Base-by-base conservation (phyloP, 2,329 filamentous ascomycete species). In the Neurospora sp. region DNA sequence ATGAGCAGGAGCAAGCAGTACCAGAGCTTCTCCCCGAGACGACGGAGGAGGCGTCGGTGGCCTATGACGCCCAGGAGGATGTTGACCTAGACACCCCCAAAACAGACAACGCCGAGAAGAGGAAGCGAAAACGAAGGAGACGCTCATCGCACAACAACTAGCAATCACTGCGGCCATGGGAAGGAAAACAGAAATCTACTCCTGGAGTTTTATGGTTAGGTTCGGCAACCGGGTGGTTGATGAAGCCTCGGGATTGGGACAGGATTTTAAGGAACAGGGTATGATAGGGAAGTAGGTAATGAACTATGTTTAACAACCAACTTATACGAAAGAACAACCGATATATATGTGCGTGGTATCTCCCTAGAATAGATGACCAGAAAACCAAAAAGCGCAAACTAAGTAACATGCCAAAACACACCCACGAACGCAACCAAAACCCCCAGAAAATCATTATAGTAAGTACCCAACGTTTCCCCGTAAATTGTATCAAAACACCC, bases 401-500 rank as follows among this genome's bases (percentile, higher is more conserved):
- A 13, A 23, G 28, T 36, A 15, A 62, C 46, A 62, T 62, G 52
- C 52, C 52, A 33, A 46, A 33, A 62, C 28, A 62, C 23, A 33
- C 52, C 23, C 8, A 23, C 38, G 10, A 39, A 39, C 17, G 39
- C 40, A 42, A 42, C 40, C 40, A n/a, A 46, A 46, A 10, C 42
- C 42, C 40, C 39, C 39, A 40, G 17, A 52, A 19, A 38, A n/a
- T 36, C 58, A 66, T 40, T 38, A 58, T 38, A 2, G 23, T 23
- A 17, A 23, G 38, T 62, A 36, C 23, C 52, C 67, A 19, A 52
- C 13, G n/a, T 28, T n/a, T 62, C 4, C 38, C 15, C 39, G 39
- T 38, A 38, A 38, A 19, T 17, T 2, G 4, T 43, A 62, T 79
- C 70, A 90, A 76, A 91, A 91, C 75, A 98, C 95, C 62, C 94